A percentile compares a stretch with the other conserved stretches of the same genome.
Evolutionary conservation across 1,139 yeast genomes (phyloP).

Genomic region (Pichiaceae sp.): DNA sequence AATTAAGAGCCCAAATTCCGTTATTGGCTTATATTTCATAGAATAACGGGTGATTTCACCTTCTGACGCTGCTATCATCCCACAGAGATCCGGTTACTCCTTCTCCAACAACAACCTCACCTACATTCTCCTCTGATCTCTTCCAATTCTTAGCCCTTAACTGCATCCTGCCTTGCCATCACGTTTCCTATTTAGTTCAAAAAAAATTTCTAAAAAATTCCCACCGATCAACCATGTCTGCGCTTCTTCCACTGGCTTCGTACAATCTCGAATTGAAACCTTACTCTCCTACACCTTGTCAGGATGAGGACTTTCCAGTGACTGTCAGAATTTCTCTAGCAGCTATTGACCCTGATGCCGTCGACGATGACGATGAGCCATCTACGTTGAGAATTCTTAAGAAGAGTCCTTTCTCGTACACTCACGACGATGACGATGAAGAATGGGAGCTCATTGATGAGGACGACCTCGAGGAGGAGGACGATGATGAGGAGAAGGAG

Average conservation of each 20-base stretch:
- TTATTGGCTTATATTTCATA: too few relatives aligned
- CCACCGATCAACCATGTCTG: slow-evolving; percentile 41
- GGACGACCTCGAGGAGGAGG: slow-evolving; percentile 41
- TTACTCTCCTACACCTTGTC: slow-evolving; percentile 79
- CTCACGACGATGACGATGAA: slow-evolving; percentile 31
- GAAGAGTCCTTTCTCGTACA: slow-evolving; percentile 36
- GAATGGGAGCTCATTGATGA: slow-evolving; percentile 20
- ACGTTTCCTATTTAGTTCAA: not conserved
- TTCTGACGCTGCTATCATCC: too few relatives aligned
- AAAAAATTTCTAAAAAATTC: not conserved
- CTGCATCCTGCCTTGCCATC: too few relatives aligned
- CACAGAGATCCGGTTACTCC: too few relatives aligned
- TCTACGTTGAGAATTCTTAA: slow-evolving; percentile 85
- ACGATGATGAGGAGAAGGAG: slow-evolving; percentile 43
- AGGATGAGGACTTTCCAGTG: slow-evolving; percentile 77
- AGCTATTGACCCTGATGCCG: slow-evolving; percentile 82
- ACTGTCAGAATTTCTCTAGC: slow-evolving; percentile 91
- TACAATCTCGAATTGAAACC: slow-evolving; percentile 81
- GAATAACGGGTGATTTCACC: too few relatives aligned
- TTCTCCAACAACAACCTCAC: too few relatives aligned
- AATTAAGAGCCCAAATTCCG: too few relatives aligned
- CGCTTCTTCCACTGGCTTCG: slow-evolving; percentile 73
- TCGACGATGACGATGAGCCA: slow-evolving; percentile 75
- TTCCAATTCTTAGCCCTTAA: not conserved
- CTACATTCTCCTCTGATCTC: too few relatives aligned